Evolutionary conservation across 2,329 filamentous ascomycete genomes (phyloP), one percentile per base, ranked within the genome.

Genomic region (Fusarium pininemorale): DNA sequence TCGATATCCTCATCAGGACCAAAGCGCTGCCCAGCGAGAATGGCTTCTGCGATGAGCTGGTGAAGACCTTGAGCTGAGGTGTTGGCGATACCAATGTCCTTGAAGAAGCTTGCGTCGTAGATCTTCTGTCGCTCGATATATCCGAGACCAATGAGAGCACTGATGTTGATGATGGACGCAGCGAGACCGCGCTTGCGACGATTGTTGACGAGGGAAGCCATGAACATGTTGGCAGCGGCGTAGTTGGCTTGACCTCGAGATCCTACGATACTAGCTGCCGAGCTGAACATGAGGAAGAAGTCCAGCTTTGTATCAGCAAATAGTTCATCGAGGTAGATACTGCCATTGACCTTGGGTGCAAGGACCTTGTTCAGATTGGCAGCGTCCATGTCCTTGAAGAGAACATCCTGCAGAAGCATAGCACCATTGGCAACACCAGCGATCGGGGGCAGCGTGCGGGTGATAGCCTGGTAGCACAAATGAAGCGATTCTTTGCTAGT

Each of bases 281-380:
- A 86, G 2, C 82, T 83, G 45, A 85, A 82, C 30, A 84, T 70
- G 16, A 87, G 75, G 73, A 87, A 85, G 60, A 85, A 85, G 50
- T 84, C 83, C 1, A 85, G 78, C 12, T 76, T 54, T 0, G 62
- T 53, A 3, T 79, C 69, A 14, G 63, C 39, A 56, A 84, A 82
- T 1, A 82, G 56, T 5, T 80, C 73, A 14, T 84, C 78, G 1
- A 84, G 76, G 38, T 79, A 61, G 6, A 71, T 59, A 7, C 73
- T 79, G 1, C 85, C 85, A 1, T 81, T 63, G 4, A 85, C 80
- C 74, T 85, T 86, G 5, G 84, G 84, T 1, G 71, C 64, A 0
- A 81, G 67, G 0, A 79, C 78, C 14, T 75, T 69, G 3, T 76
- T 59, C 30, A 84, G 71, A 6, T 79, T 67, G 0, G 82, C 79